Evolutionary conservation across 495 filamentous ascomycete genomes (phyloP).

Genomic region (Tuber aestivum): DNA sequence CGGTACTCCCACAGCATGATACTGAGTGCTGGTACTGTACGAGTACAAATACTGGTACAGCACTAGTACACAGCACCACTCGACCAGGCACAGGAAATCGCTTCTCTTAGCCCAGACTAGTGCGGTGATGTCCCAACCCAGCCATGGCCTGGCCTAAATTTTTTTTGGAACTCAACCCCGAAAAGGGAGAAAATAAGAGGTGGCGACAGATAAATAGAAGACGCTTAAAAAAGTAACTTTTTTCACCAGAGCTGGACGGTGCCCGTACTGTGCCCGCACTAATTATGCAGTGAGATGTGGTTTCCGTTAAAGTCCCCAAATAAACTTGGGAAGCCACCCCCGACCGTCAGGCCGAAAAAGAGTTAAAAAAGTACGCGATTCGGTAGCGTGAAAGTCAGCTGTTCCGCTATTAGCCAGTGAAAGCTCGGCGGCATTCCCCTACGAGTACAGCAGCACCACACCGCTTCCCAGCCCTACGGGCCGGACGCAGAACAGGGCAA

Average conservation of each 20-base stretch:
- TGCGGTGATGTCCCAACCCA: not conserved
- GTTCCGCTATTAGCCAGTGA: slow-evolving; percentile 33
- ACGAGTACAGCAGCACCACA: slow-evolving; percentile 20
- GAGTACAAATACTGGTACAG: too few species aligned
- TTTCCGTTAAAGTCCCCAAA: not conserved
- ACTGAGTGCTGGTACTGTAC: not conserved
- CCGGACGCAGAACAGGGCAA: slow-evolving; percentile 34
- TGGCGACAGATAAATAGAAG: not conserved
- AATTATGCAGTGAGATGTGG: not conserved
- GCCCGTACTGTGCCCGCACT: too few species aligned
- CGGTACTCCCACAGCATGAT: too few species aligned
- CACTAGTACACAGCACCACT: not conserved
- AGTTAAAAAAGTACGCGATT: slow-evolving; percentile 27
- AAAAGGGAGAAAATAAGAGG: not conserved
- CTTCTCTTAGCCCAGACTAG: not conserved
- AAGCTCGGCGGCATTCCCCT: slow-evolving; percentile 22
- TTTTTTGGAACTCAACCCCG: not conserved
- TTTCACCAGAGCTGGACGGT: not conserved
- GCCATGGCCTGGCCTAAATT: not conserved
- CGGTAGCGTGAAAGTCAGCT: slow-evolving; percentile 38
- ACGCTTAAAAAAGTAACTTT: not conserved
- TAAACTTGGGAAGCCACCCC: not conserved
- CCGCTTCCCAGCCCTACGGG: slow-evolving; percentile 35
- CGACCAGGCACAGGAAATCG: not conserved
- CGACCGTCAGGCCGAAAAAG: slow-evolving; percentile 5